phyloP scores from a whole-genome alignment of 2,329 filamentous ascomycete genomes.

The Ophiostoma sp. region DNA sequence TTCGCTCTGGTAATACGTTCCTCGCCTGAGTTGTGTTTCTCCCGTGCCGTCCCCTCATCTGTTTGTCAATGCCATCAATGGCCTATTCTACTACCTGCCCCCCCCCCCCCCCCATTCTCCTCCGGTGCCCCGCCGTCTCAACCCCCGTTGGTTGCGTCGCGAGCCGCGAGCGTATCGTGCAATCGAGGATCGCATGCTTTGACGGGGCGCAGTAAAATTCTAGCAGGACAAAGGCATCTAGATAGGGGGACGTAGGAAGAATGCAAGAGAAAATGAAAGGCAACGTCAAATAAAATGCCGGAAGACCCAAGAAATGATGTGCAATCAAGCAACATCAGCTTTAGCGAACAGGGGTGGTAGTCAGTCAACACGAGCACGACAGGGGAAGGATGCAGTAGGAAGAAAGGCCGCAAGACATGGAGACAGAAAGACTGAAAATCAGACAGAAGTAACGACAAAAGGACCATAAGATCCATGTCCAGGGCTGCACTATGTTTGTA shows the following conservation, averaged over 20 bases:
- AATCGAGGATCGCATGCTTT: conserved; percentile 18
- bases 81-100: conserved; percentile 4
- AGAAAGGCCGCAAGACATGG: neutral
- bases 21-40: neutral
- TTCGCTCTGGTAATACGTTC: neutral
- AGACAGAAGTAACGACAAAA: neutral
- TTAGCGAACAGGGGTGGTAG: neutral
- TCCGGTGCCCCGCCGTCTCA: conserved; percentile 19
- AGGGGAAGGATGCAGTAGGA: neutral
- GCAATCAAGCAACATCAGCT: neutral
- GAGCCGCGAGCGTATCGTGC: conserved; percentile 11
- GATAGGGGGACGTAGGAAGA: no score
- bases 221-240: neutral
- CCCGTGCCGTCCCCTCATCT: neutral
- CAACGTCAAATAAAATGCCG: neutral
- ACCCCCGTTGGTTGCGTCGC: conserved; percentile 17
- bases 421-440: neutral
- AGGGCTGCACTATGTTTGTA: neutral
- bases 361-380: conserved; percentile 1
- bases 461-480: neutral
- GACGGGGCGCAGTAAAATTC: neutral
- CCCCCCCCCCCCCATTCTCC: neutral
- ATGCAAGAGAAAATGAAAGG: neutral
- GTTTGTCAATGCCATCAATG: conserved; percentile 5
- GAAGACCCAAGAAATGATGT: neutral